Percentiles rank a stretch among this genome's conserved stretches.
These are phyloP conservation scores for Tolypocladium guangdongense DNA, from an alignment of 2,329 filamentous ascomycete genomes.

Conservation along the genomic window DNA sequence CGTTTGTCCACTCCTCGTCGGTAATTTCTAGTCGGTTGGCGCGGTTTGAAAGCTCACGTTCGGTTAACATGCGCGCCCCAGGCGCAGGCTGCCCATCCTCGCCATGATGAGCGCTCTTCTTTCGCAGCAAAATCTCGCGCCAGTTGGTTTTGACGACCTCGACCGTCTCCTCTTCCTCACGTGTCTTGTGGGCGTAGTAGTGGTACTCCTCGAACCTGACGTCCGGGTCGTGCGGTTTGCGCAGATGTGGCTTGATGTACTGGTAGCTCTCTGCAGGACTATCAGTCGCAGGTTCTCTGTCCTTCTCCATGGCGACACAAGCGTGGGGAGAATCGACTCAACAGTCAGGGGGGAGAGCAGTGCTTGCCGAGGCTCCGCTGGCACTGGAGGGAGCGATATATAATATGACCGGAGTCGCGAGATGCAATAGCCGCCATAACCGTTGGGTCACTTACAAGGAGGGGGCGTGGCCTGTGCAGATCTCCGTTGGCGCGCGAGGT, in stretches of 20 bases:
- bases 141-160: slow-evolving; percentile 2
- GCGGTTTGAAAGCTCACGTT: not conserved
- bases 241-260: slow-evolving; percentile 4
- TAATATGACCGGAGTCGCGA: not conserved
- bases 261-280: not conserved
- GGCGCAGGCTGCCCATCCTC: not conserved
- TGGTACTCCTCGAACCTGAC: slow-evolving; percentile 16
- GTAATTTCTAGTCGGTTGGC: slow-evolving; percentile 6
- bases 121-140: slow-evolving; percentile 2
- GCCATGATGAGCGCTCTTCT: not conserved
- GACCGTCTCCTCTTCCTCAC: slow-evolving; percentile 9
- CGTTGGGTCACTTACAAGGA: not conserved
- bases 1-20: slow-evolving; percentile 33
- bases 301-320: not conserved
- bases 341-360: not conserved
- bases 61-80: not conserved
- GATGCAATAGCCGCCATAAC: not conserved
- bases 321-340: not conserved
- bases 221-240: slow-evolving; percentile 9
- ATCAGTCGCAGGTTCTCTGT: not conserved
- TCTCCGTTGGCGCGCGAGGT: not conserved
- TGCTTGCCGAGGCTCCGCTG: not conserved
- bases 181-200: slow-evolving; percentile 14
- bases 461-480: not conserved
- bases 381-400: not conserved